Evolutionary conservation across 805 yeast species (phyloP), one percentile per base, ranked within the genome.

Genomic region (Saccharomycopsis malanga): DNA sequence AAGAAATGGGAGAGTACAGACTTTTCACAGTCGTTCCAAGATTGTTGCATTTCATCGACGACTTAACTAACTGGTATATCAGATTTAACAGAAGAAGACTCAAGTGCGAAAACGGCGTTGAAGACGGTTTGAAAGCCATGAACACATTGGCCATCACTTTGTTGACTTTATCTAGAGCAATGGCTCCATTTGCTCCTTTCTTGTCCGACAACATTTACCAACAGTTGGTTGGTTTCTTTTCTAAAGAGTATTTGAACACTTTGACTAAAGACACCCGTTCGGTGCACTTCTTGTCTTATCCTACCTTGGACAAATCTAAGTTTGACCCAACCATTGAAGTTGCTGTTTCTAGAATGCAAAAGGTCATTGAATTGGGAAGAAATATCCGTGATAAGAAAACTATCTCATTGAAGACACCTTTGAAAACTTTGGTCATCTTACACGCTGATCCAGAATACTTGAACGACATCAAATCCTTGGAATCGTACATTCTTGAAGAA

Each of bases 131-230:
- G 57, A 77, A 76, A 59, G 96, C 96, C 41, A 76, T 93, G 60
- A 93, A 93, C 70, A 85, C 97, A 21, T 72, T 93, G 66, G 81
- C 89, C 48, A 96, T 88, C 64, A 95, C 93, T 29, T 72, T 89
- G 58, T 84, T 85, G 65, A 87, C 87, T 39, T 79, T 93, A 61
- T 83, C 79, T 44, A 81, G 97, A 64, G 94, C 96, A 42, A 91
- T 93, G 97, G 98, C 98, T 49, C 98, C 99, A 56, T 93, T 93
- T 71, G 89, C 98, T 45, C 99, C 99, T 55, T 94, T 83, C 75
- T 73, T 94, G 66, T 73, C 98, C 42, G 99, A 93, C 61, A 79
- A 77, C 60, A 85, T 93, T 58, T 93, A 89, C 70, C 83, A 78
- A 62, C 80, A 77, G 66, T 69, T 93, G 68, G 77, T 72, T 61